Conservation (phyloP, 2,329 filamentous ascomycete genomes). For the Xylariales sp. region DNA sequence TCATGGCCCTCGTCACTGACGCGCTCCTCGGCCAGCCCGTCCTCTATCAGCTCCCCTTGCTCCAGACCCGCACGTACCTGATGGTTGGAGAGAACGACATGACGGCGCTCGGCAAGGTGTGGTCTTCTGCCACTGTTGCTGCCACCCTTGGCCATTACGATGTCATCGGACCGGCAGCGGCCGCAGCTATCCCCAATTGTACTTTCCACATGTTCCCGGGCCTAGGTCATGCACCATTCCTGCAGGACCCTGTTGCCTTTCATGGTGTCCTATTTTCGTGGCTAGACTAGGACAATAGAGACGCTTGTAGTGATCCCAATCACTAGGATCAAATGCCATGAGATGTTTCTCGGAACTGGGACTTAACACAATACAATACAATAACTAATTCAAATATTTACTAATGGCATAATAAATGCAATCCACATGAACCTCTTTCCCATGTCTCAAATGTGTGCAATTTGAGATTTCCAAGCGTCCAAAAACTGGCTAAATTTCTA, state of each 20-base stretch:
- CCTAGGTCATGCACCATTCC: slow-evolving; percentile 49
- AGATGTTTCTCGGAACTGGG: no score
- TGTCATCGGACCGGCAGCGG: slow-evolving; percentile 40
- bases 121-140: slow-evolving; percentile 39
- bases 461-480: no score
- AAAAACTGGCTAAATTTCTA: no score
- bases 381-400: no score
- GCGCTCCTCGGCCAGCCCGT: slow-evolving; percentile 50
- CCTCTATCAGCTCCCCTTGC: slow-evolving; percentile 41
- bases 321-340: no score
- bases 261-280: slow-evolving; percentile 41
- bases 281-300: slow-evolving; percentile 28
- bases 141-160: slow-evolving; percentile 43
- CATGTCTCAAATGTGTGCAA: no score
- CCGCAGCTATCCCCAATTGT: slow-evolving; percentile 36
- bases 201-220: slow-evolving; percentile 42
- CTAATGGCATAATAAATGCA: no score
- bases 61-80: slow-evolving; percentile 42
- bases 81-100: slow-evolving; percentile 47
- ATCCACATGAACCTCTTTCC: no score
- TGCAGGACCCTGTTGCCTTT: slow-evolving; percentile 43
- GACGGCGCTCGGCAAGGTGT: slow-evolving; percentile 51
- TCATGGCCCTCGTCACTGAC: slow-evolving; percentile 48
- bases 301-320: no score
- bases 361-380: no score